A percentile compares a stretch with the other conserved stretches of the same genome.
Evolutionary conservation across 192 early-diverging fungal genomes (phyloP).

Genomic region (Coemansia furcata): DNA sequence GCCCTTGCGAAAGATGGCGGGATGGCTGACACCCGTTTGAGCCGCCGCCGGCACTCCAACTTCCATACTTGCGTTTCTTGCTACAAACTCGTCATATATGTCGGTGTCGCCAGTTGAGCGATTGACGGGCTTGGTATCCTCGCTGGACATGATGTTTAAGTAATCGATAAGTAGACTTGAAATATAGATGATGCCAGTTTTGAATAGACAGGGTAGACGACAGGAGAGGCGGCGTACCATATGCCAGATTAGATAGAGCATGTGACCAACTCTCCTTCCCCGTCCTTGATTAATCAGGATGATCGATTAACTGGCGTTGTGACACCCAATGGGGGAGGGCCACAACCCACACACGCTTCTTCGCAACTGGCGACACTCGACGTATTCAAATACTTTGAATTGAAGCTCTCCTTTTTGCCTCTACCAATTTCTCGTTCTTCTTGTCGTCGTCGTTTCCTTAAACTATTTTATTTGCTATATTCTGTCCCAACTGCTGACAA

Average conservation of each 20-base stretch:
- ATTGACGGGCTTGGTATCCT: not conserved
- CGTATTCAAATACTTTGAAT: not conserved
- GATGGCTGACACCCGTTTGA: conserved; percentile 52
- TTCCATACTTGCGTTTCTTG: conserved; percentile 22
- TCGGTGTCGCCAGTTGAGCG: not conserved
- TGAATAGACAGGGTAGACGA: not conserved
- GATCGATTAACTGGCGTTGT: not conserved
- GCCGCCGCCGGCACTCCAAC: conserved; percentile 55
- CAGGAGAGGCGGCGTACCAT: not conserved
- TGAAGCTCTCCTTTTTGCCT: not conserved
- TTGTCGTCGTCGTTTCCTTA: not conserved
- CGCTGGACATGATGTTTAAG: not conserved
- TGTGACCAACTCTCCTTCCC: not conserved
- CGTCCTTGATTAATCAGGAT: not conserved
- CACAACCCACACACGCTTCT: not conserved
- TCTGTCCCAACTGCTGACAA: not conserved
- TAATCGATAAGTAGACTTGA: not conserved
- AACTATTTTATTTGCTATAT: conserved; percentile 20
- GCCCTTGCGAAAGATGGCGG: conserved; percentile 40
- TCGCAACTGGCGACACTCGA: not conserved
- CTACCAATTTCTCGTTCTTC: not conserved
- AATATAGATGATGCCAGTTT: not conserved
- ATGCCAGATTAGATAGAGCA: not conserved
- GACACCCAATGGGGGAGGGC: conserved; percentile 2
- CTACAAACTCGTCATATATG: conserved; percentile 15